Base-by-base conservation (phyloP, 2,329 filamentous ascomycete genomes). In the Penicillium fuscoglaucum region DNA sequence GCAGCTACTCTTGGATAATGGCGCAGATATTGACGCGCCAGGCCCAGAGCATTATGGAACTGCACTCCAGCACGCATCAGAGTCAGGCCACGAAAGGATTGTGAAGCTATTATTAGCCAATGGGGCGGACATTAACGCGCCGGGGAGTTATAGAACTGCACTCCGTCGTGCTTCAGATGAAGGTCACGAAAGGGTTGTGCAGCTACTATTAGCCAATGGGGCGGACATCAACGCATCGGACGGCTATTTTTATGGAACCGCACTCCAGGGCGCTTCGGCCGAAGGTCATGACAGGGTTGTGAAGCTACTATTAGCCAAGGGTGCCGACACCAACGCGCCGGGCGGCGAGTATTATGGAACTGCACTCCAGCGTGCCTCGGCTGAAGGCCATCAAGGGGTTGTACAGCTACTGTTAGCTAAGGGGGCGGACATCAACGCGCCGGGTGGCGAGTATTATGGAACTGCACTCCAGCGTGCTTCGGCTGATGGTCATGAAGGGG, bases 401-500 rank as follows among this genome's bases (percentile, higher is more conserved):
- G 9, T 29, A 2, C 28, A 29, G 28, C 28, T 29, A 3, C 35
- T 37, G 1, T n/a, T 37, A n/a, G 7, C 7, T 1, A 37, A 19
- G 7, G 35, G 35, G 1, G 35, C 35, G 7, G 35, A n/a, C 2
- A 19, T 39, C 3, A 19, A 39, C 8, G 2, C 35, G 17, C 17
- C 4, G 2, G 35, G 8, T 4, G 4, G 4, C 1, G 9, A 9
- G 7, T 2, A 9, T 29, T 9, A 10, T 40, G 4, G n/a, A 40
- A 40, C 1, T 40, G 37, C 37, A 10, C 37, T 40, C 2, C n/a
- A 40, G 4, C 3, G 9, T 5, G 37, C 37, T 19, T 40, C 37
- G 2, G 9, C 0, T 19, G 0, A 0, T 5, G 37, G 37, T 9
- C n/a, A 40, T n/a, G 9, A 40, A 40, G 4, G 1, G 4, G 5